Evolutionary conservation across 805 yeast genomes (phyloP).

Genomic region (Barnettozyma siamensis): DNA sequence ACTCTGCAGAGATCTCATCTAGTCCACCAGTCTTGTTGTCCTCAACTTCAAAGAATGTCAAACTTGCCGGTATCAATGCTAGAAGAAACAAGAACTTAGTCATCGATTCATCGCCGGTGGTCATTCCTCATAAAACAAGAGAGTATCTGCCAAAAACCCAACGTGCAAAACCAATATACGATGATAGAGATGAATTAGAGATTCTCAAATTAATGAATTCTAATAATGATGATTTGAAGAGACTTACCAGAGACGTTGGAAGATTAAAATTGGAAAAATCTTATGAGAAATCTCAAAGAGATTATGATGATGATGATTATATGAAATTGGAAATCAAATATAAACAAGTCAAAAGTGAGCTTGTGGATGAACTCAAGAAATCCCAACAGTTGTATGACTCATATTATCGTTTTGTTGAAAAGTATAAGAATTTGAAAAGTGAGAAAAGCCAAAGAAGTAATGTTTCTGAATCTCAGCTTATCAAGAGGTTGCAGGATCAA

Average conservation of each 20-base stretch:
- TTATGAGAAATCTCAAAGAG: slow-evolving; percentile 2
- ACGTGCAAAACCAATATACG: background rate
- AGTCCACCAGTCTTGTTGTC: slow-evolving; percentile 9
- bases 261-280: slow-evolving; percentile 11
- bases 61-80: slow-evolving; percentile 4
- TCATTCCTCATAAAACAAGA: slow-evolving; percentile 4
- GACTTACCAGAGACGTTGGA: slow-evolving; percentile 20
- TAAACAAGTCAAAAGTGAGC: slow-evolving; percentile 24
- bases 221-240: slow-evolving; percentile 20
- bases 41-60: slow-evolving; percentile 11
- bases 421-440: slow-evolving; percentile 25
- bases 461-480: slow-evolving; percentile 9
- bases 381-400: slow-evolving; percentile 31
- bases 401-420: slow-evolving; percentile 27
- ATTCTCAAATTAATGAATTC: slow-evolving; percentile 4
- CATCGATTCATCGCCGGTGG: slow-evolving; percentile 11
- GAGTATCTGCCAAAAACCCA: background rate
- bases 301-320: slow-evolving; percentile 2
- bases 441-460: slow-evolving; percentile 16
- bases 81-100: slow-evolving; percentile 4
- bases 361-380: slow-evolving; percentile 29
- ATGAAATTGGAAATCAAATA: slow-evolving; percentile 21
- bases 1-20: slow-evolving; percentile 1
- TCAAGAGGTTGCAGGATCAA: slow-evolving; percentile 27
- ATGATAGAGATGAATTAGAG: slow-evolving; percentile 6